These are phyloP conservation scores for Lactuca saligna DNA, from an alignment of 129 eudicot species.

Conservation along the genomic window DNA sequence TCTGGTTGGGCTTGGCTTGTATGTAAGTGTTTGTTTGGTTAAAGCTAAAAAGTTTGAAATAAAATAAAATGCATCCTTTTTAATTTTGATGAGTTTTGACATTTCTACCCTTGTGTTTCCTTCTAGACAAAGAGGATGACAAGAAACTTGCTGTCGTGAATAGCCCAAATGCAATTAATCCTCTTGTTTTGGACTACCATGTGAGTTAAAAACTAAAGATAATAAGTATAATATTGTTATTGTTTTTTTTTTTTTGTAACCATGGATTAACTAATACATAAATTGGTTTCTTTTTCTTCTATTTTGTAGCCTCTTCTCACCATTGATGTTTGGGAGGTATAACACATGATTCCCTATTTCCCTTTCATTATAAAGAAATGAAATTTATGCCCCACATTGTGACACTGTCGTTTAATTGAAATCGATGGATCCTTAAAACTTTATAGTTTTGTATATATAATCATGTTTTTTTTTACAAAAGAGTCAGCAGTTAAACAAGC, in stretches of 20 bases:
- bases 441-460: no score
- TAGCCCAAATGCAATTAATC: constrained; percentile 91
- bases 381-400: no score
- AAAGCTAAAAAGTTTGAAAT: background rate
- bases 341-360: background rate
- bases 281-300: constrained; percentile 17
- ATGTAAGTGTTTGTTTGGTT: constrained; percentile 48
- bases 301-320: constrained; percentile 89
- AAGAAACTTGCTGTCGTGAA: constrained; percentile 86
- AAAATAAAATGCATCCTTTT: background rate
- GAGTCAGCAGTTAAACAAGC: no score
- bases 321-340: constrained; percentile 98
- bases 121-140: constrained; percentile 86
- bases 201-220: constrained; percentile 43
- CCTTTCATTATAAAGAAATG: background rate
- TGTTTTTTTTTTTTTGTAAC: no score
- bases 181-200: constrained; percentile 89
- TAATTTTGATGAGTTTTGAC: background rate
- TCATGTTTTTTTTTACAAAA: no score
- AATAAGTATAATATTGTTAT: no score
- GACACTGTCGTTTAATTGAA: no score
- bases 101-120: background rate
- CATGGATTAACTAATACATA: background rate
- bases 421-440: no score
- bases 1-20: constrained; percentile 99